Evolutionary conservation across 1,139 yeast genomes (phyloP), one percentile per base, ranked within the genome.

Genomic region (Fermentozyma sake): DNA sequence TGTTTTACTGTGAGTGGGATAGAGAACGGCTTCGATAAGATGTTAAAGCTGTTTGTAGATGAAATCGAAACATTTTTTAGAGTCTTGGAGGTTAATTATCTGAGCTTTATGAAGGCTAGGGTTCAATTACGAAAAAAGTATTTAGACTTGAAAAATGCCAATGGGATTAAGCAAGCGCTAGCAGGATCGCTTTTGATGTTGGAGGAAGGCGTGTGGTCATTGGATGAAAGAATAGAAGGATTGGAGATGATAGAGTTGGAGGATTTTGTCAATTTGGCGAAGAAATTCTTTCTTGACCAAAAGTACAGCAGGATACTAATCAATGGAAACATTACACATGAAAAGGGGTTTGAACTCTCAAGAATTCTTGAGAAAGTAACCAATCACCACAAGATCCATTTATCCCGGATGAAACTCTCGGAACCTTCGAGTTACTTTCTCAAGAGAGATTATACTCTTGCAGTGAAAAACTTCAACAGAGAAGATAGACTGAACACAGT

Each of bases 1-100:
- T 49, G 68, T 0, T 41, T 79, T 20, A 68, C 67, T 4, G 43
- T 76, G 1, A 54, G 67, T 23, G 87, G 87, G 0, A 64, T 69
- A 12, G 41, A 48, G 0, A 49, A 51, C 13, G 70, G 71, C 2
- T 52, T 72, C 9, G 26, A 33, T 2, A 34, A 38, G 3, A 51
- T 66, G 1, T 32, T 71, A 2, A 17, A 26, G 5, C 28, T 40
- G 6, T 37, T 68, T 1, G 30, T 54, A 1, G 26, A 32, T 4
- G 49, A 51, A 18, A 22, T 59, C 1, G 28, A 35, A 8, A 16
- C 23, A 0, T 29, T 57, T 13, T 21, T 39, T 12, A 24, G 17
- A 3, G 14, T 37, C 13, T 18, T 34, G 18, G 18, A 36, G 1
- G 30, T 52, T 10, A 30, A 59, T 0, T 58, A 54, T 22, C 55